phyloP scores from a whole-genome alignment of 768 basidiomycete genomes.

The Pleurotus djamor region DNA sequence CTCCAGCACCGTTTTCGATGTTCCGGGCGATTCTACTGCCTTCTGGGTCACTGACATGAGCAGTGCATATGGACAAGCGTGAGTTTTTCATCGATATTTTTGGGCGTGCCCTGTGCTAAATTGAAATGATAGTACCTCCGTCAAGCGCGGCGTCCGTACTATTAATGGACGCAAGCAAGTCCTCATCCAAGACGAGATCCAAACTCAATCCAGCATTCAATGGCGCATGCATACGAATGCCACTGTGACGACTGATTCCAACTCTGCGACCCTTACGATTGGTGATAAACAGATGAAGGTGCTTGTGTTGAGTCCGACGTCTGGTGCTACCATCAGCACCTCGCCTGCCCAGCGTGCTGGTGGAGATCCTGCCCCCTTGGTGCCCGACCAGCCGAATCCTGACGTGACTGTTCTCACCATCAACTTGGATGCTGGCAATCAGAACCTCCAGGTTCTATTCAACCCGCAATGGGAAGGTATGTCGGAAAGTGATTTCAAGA shows the following conservation, averaged over 20 bases:
- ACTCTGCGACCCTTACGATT: slow-evolving; percentile 73
- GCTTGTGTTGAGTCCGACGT: slow-evolving; percentile 62
- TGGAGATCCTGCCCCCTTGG: slow-evolving; percentile 61
- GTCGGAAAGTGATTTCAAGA: slow-evolving; percentile 54
- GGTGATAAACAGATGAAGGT: slow-evolving; percentile 68
- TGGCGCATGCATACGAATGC: slow-evolving; percentile 99
- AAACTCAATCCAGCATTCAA: slow-evolving; percentile 51
- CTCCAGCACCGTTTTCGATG: slow-evolving; percentile 74
- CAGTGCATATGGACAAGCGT: slow-evolving; percentile 75
- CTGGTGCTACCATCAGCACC: slow-evolving; percentile 65
- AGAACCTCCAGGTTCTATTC: slow-evolving; percentile 83
- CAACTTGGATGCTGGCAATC: slow-evolving; percentile 63
- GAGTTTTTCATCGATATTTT: slow-evolving; percentile 24
- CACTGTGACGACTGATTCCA: slow-evolving; percentile 48
- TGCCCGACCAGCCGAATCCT: slow-evolving; percentile 69
- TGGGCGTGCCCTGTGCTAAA: slow-evolving; percentile 12
- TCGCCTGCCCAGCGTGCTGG: slow-evolving; percentile 51
- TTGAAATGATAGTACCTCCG: slow-evolving; percentile 46
- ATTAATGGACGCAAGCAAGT: slow-evolving; percentile 86
- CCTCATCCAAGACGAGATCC: slow-evolving; percentile 91
- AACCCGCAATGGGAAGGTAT: slow-evolving; percentile 90
- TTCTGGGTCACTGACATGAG: slow-evolving; percentile 80
- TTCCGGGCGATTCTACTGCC: slow-evolving; percentile 69
- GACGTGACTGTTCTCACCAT: slow-evolving; percentile 82
- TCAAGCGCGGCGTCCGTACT: slow-evolving; percentile 82